Evolutionary conservation across 331 rosid species (phyloP).

Genomic region (Arachis monticola): DNA sequence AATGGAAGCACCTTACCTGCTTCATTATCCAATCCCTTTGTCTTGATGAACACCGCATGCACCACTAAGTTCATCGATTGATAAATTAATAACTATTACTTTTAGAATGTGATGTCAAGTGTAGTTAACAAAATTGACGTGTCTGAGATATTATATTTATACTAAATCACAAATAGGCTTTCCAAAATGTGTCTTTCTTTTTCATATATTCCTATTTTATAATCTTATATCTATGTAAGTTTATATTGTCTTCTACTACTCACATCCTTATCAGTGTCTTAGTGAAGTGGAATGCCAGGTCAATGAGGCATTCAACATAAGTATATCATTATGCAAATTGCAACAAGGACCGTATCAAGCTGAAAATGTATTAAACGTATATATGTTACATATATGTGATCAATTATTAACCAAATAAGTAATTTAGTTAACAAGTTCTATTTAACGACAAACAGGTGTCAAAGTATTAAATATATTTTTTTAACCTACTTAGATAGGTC

Average conservation of each 20-base stretch:
- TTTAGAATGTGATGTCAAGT: constrained; percentile 71
- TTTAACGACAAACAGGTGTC: no score
- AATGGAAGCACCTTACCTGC: constrained; percentile 62
- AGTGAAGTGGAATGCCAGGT: constrained; percentile 81
- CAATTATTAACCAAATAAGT: no score
- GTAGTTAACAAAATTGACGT: constrained; percentile 63
- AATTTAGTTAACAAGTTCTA: no score
- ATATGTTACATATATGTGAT: no score
- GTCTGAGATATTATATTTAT: constrained; percentile 46
- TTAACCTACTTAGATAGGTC: no score
- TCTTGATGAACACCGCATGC: constrained; percentile 56
- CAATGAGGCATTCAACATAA: constrained; percentile 48
- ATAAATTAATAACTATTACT: constrained; percentile 45
- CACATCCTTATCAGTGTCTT: constrained; percentile 65
- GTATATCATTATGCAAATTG: constrained; percentile 15
- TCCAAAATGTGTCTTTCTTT: constrained; percentile 50
- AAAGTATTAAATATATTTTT: no score
- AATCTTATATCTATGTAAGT: constrained; percentile 19
- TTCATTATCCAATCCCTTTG: constrained; percentile 44
- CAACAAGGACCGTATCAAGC: constrained; percentile 37
- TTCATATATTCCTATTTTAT: constrained; percentile 33
- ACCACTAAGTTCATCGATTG: constrained; percentile 50
- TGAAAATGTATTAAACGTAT: constrained; percentile 24
- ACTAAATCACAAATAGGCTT: constrained; percentile 47
- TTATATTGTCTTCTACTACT: constrained; percentile 69